Percentiles rank a stretch among this genome's conserved stretches.
Conservation (phyloP, 2,329 filamentous ascomycete species). For the Pyrenophora seminiperda region DNA sequence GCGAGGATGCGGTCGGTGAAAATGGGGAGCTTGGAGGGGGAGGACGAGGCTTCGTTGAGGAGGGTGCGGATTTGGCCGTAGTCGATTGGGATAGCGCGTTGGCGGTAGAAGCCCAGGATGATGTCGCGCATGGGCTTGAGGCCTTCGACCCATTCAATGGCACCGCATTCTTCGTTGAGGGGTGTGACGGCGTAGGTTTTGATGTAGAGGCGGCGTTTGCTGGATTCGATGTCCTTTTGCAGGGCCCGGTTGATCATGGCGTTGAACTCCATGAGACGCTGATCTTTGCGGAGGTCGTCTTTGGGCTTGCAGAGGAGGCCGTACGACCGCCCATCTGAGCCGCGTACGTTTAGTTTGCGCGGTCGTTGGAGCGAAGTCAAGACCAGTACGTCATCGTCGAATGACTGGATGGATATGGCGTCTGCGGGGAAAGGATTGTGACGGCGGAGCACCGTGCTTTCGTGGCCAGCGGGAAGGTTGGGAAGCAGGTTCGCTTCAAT, state of each 20-base stretch:
- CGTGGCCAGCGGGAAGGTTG: constrained; percentile 73
- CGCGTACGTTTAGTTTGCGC: constrained; percentile 83
- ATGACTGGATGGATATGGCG: constrained; percentile 78
- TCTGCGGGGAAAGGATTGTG: constrained; percentile 89
- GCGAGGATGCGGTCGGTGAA: constrained; percentile 71
- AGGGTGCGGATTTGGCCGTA: constrained; percentile 66
- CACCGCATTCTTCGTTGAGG: constrained; percentile 94
- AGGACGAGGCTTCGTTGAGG: constrained; percentile 69
- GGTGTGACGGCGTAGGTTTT: constrained; percentile 97
- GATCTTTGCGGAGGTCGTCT: constrained; percentile 95
- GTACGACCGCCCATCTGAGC: constrained; percentile 86
- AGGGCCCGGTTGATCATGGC: constrained; percentile 95
- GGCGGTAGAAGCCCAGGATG: constrained; percentile 75
- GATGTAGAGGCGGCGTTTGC: constrained; percentile 81
- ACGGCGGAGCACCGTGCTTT: constrained; percentile 67
- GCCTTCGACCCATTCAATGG: constrained; percentile 98
- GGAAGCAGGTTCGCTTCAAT: constrained; percentile 84
- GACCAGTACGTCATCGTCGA: constrained; percentile 87
- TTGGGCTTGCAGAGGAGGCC: constrained; percentile 96
- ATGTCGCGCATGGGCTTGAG: constrained; percentile 94
- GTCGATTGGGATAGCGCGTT: constrained; percentile 70
- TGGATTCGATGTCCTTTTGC: constrained; percentile 88
- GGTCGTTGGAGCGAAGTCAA: constrained; percentile 91
- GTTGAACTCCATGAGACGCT: constrained; percentile 99
- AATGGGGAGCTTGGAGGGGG: constrained; percentile 66